Evolutionary conservation across 768 basidiomycete genomes (phyloP), one percentile per base, ranked within the genome.

Genomic region (Lepiota brunneoincarnata): DNA sequence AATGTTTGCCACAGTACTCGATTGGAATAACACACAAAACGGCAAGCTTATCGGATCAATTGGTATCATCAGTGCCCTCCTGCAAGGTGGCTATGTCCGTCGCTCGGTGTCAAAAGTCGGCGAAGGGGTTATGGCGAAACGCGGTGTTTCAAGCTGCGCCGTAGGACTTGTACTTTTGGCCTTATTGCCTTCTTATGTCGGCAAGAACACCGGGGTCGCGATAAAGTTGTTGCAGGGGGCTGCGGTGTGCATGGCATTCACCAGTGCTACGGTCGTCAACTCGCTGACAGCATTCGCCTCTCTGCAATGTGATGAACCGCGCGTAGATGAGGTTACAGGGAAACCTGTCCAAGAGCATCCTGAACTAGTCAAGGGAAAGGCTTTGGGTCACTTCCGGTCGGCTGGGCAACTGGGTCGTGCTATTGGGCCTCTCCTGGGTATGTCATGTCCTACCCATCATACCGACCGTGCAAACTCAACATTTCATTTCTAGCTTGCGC

Each of bases 51-150:
- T 95, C 28, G 88, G 79, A 31, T 88, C 86, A 36, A 96, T 98
- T 60, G 96, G 96, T 18, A 80, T 99, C 62, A 74, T 98, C 54
- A 92, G 91, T 57, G 91, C 94, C 2, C 69, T 93, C 0, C 76
- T 98, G 0, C 95, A 98, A 74, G 96, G 95, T 24, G 92, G 93
- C 55, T 97, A 98, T 70, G 93, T 96, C 40, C 89, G 96, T 9
- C 85, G 91, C 9, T 78, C 84, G 0, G 85, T 86, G 36, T 74
- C 87, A 17, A 86, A 81, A 59, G 73, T 86, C 20, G 90, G 92
- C 18, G 92, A 95, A 64, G 83, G 86, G 56, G 76, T 74, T 35
- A 90, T 99, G 82, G 93, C 95, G 2, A 80, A 84, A 17, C 81
- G 84, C 18, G 96, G 97, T 3, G 82, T 93, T 1, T 71, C 76